Evolutionary conservation across 2,329 filamentous ascomycete species (phyloP).

Genomic region (Talaromyces sp.): DNA sequence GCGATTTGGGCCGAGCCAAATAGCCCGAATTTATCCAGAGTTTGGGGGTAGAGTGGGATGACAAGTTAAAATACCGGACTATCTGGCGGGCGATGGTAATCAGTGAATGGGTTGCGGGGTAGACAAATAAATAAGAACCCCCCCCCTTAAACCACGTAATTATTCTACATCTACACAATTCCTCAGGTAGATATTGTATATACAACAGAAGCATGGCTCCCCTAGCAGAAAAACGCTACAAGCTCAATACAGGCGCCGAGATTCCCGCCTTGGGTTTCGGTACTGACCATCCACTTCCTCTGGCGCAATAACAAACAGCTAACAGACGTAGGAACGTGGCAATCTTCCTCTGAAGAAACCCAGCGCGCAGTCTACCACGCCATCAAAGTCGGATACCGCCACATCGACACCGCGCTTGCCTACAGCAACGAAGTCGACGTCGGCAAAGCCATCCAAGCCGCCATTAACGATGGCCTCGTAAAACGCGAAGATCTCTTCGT

Average conservation of each 20-base stretch:
- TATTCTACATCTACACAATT: background rate
- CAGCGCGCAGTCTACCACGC: slow-evolving; percentile 49
- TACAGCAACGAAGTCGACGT: slow-evolving; percentile 49
- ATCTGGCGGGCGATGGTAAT: background rate
- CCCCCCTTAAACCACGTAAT: background rate
- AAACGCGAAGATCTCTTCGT: slow-evolving; percentile 64
- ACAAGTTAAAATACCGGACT: background rate
- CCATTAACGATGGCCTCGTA: slow-evolving; percentile 62
- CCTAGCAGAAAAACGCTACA: slow-evolving; percentile 35
- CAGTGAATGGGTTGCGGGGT: background rate
- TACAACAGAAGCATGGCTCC: slow-evolving; percentile 4
- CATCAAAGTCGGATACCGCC: slow-evolving; percentile 51
- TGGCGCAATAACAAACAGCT: background rate
- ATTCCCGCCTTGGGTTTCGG: slow-evolving; percentile 52
- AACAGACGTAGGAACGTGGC: slow-evolving; percentile 43
- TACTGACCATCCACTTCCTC: background rate
- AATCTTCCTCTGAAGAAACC: slow-evolving; percentile 43
- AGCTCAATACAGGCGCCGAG: slow-evolving; percentile 47
- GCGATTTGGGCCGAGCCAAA: background rate
- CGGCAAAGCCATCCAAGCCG: slow-evolving; percentile 46
- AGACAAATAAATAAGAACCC: background rate
- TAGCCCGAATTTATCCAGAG: too few relatives aligned
- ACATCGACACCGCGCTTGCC: slow-evolving; percentile 50
- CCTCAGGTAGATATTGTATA: background rate
- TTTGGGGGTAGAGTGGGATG: background rate